Evolutionary conservation across 164 flowering plant genomes (phyloP), one percentile per base, ranked within the genome.

Genomic region (Umbilicus rupestris): DNA sequence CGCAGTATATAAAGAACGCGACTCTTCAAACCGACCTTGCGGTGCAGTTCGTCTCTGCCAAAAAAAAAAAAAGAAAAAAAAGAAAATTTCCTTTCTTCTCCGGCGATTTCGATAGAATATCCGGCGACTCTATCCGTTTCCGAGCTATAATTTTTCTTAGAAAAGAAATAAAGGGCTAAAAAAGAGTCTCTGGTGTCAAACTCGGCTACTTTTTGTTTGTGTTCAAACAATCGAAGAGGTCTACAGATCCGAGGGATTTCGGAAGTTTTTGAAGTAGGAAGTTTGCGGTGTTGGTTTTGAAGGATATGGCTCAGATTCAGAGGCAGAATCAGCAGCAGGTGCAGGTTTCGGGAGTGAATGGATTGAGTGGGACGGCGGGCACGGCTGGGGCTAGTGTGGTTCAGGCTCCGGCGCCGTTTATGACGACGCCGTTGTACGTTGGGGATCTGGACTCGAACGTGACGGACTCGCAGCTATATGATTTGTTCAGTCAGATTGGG

Each of bases 381-480:
- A 2, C 39, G 14, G 42, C 42, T 7, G 42, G 16, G 41, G 14
- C 12, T 62, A 41, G 41, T 9, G 65, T 29, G 14, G 65, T 63
- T 16, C 45, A 63, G 65, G 42, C 24, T 20, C 7, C 29, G 65
- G 45, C 28, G 15, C 65, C 45, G 65, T 22, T 37, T 20, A 1
- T 63, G 12, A 39, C 65, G 35, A 63, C 65, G 30, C 29, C 45
- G 45, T n/a, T 63, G 65, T 63, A 63, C 22, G 65, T 63, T 37
- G 65, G 46, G 26, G 65, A 63, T 63, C 8, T 63, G 26, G 19
- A 63, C 39, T 15, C 44, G 17, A 76, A 46, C 30, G 76, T 76
- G 12, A 41, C 62, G 44, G 76, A 76, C 19, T 64, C 76, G n/a
- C 76, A 76, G 64, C 73, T 76, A 50, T 73, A 65, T 55, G 78